phyloP scores from a whole-genome alignment of 2,329 filamentous ascomycete genomes.

The Parastagonospora nodorum region DNA sequence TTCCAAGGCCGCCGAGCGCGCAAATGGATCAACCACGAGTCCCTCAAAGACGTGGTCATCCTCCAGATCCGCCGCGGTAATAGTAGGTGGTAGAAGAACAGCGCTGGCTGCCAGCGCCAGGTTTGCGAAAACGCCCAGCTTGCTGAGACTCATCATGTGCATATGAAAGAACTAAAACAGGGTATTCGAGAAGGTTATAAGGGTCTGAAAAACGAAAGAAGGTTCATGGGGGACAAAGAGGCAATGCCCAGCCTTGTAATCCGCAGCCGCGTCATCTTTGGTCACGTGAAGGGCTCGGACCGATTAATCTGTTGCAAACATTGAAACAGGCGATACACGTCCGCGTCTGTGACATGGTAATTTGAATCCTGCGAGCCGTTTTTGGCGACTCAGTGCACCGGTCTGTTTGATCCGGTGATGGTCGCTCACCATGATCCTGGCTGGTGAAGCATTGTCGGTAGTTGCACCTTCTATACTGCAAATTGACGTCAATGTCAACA shows the following conservation, averaged over 20 bases:
- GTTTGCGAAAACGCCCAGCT: slow-evolving; percentile 39
- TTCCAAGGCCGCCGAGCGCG: slow-evolving; percentile 39
- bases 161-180: slow-evolving; percentile 17
- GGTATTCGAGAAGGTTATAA: slow-evolving; percentile 11
- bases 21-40: slow-evolving; percentile 39
- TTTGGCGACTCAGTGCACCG: neutral
- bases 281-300: slow-evolving; percentile 10
- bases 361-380: neutral
- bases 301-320: slow-evolving; percentile 11
- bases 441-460: too few relatives aligned
- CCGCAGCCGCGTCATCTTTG: slow-evolving; percentile 20
- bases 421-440: too few relatives aligned
- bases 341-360: neutral
- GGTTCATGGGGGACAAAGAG: slow-evolving; percentile 15
- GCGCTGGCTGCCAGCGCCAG: slow-evolving; percentile 46
- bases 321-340: slow-evolving; percentile 8
- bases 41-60: slow-evolving; percentile 38
- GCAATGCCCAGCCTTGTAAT: slow-evolving; percentile 11
- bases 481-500: too few relatives aligned
- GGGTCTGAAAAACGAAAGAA: slow-evolving; percentile 14
- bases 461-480: too few relatives aligned
- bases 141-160: slow-evolving; percentile 35
- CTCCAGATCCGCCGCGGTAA: slow-evolving; percentile 33
- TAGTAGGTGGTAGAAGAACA: slow-evolving; percentile 41
- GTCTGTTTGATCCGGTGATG: too few relatives aligned